Base-by-base conservation (phyloP, 2,329 filamentous ascomycete species). In the Neonectria faginata region DNA sequence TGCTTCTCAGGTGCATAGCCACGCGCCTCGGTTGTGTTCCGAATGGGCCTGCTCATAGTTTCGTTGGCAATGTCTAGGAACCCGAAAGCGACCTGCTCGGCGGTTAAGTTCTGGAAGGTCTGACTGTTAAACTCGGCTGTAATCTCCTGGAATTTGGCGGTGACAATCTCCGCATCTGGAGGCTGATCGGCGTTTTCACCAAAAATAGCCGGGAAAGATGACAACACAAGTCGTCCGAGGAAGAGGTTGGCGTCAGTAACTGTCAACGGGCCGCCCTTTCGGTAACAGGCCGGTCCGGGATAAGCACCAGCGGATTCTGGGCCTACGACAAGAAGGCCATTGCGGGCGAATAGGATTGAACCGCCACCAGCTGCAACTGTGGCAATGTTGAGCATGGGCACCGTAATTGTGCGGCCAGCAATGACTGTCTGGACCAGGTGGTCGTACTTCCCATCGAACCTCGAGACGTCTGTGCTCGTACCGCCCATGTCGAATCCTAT, bases 21-120 rank as follows among this genome's bases (percentile, higher is more conserved):
- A 18, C 76, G 67, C 4, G 90, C 91, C 77, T 93, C 91, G 1
- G 68, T 93, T 52, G 92, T 79, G 42, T 90, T 92, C 50, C 92
- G 85, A 65, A 94, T 94, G 0, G 92, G 92, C 31, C 91, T 83
- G 3, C 88, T 89, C 91, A 93, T 93, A 0, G 90, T 88, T 77
- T 92, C 90, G 68, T 93, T 93, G 2, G 91, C 91, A 47, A 93
- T 89, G 65, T 91, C 88, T 73, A 93, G 85, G 71, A 93, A 93
- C 0, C 91, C 92, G 66, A 89, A 88, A 0, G 91, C 91, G 41
- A 80, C 73, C n/a, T 80, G 77, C 33, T 79, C 76, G 0, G 75
- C 62, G 0, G 73, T 75, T 25, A 78, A 68, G 64, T 65, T 71
- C 22, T 77, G 76, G 0, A 70, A 67, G 0, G 78, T 73, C 57